Conservation (phyloP, 1,284 basidiomycete species). For the Earliella scabrosa region DNA sequence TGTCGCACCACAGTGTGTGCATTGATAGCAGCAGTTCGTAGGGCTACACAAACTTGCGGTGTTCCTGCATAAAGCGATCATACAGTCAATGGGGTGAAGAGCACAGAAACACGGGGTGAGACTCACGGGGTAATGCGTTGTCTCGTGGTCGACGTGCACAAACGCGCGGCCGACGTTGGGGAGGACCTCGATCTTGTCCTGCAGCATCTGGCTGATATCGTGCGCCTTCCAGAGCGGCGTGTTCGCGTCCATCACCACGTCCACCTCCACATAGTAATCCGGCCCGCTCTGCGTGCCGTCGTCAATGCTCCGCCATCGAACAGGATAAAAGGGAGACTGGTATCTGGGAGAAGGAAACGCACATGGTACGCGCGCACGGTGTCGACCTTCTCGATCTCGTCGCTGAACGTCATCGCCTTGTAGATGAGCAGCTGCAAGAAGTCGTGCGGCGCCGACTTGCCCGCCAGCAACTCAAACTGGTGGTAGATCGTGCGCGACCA, state of each 20-base stretch:
- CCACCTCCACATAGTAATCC: conserved; percentile 92
- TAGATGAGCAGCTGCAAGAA: conserved; percentile 92
- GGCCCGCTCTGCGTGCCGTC: conserved; percentile 59
- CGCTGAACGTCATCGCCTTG: conserved; percentile 88
- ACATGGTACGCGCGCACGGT: conserved; percentile 90
- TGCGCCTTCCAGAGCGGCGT: conserved; percentile 93
- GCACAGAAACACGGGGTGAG: conserved; percentile 34
- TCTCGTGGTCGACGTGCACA: conserved; percentile 95
- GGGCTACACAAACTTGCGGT: conserved; percentile 35
- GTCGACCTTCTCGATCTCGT: conserved; percentile 87
- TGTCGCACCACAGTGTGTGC: no score
- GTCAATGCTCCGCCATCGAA: neutral
- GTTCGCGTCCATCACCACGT: conserved; percentile 90
- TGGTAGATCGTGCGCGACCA: conserved; percentile 80
- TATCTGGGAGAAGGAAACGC: conserved; percentile 33
- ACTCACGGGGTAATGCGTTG: conserved; percentile 82
- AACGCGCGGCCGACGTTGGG: conserved; percentile 92
- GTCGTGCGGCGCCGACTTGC: conserved; percentile 89
- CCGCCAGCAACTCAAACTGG: conserved; percentile 89
- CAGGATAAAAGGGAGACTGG: neutral
- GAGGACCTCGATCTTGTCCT: conserved; percentile 92
- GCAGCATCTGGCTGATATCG: conserved; percentile 89
- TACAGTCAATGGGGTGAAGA: neutral
- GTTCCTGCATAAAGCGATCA: no score
- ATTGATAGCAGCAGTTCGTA: no score